A percentile compares a stretch with the other conserved stretches of the same genome.
Conservation (phyloP, 495 filamentous ascomycete genomes). For the Aeminium ludgeri region DNA sequence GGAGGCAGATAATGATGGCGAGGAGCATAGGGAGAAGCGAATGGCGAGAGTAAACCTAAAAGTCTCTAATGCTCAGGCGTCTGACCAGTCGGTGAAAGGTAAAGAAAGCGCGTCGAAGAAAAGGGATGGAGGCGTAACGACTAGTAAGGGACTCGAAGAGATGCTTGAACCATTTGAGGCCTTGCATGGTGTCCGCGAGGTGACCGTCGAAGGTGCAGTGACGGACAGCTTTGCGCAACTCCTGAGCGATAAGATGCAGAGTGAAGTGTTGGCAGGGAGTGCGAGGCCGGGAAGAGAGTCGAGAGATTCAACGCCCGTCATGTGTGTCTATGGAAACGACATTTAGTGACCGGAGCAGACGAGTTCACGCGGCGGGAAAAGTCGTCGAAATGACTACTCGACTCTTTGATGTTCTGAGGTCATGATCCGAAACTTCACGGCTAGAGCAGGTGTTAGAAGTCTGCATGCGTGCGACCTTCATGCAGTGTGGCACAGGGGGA, state of each 20-base stretch:
- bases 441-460: too few species aligned
- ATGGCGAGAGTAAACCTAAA: slow-evolving; percentile 2
- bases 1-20: slow-evolving; percentile 4
- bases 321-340: slow-evolving; percentile 5
- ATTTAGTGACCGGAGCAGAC: not conserved
- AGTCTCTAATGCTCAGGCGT: slow-evolving; percentile 6
- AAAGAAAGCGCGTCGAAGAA: not conserved
- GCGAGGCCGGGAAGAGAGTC: too few species aligned
- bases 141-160: slow-evolving; percentile 4
- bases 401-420: too few species aligned
- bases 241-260: slow-evolving; percentile 4
- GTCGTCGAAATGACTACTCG: too few species aligned
- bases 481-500: too few species aligned
- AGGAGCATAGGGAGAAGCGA: not conserved
- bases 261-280: not conserved
- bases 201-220: slow-evolving; percentile 9
- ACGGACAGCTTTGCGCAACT: slow-evolving; percentile 1
- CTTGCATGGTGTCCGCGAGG: slow-evolving; percentile 9
- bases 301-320: too few species aligned
- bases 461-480: too few species aligned
- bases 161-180: slow-evolving; percentile 13
- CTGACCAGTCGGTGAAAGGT: too few species aligned
- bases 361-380: too few species aligned
- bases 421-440: too few species aligned
- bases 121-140: not conserved